phyloP scores from a whole-genome alignment of 2,329 filamentous ascomycete genomes.

The Trichothecium sympodiale region DNA sequence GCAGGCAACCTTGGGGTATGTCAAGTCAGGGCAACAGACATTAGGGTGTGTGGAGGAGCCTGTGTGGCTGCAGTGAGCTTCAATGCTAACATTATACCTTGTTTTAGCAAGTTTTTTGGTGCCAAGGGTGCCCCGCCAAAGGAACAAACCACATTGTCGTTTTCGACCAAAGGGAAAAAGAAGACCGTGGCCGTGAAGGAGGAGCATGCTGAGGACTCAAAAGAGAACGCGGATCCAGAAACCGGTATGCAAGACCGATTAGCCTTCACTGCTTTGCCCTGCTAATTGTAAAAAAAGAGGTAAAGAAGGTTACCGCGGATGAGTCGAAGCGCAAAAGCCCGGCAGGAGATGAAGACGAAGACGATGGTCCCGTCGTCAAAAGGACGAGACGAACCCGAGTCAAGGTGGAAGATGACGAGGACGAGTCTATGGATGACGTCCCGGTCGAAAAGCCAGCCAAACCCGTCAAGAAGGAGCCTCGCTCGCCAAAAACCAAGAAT shows the following conservation, averaged over 20 bases:
- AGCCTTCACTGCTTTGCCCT: conserved; percentile 3
- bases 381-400: conserved; percentile 35
- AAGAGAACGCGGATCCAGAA: conserved; percentile 26
- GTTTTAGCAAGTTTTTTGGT: conserved; percentile 72
- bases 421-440: conserved; percentile 28
- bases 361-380: conserved; percentile 52
- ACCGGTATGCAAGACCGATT: conserved; percentile 20
- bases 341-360: conserved; percentile 36
- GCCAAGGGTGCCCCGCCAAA: conserved; percentile 41
- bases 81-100: background rate
- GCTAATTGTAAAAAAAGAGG: background rate
- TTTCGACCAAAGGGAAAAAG: conserved; percentile 46
- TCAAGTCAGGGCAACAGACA: conserved; percentile 61
- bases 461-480: conserved; percentile 10
- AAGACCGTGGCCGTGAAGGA: conserved; percentile 20
- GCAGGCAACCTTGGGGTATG: conserved; percentile 84
- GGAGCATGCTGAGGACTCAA: conserved; percentile 16
- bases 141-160: conserved; percentile 71
- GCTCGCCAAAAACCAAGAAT: conserved; percentile 9
- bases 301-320: conserved; percentile 1
- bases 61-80: background rate
- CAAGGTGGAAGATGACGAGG: conserved; percentile 41
- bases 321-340: conserved; percentile 36
- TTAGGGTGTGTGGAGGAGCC: conserved; percentile 44
- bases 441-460: conserved; percentile 11